Base-by-base conservation (phyloP, 176 grass and related monocot genomes). In the Avena atlantica region DNA sequence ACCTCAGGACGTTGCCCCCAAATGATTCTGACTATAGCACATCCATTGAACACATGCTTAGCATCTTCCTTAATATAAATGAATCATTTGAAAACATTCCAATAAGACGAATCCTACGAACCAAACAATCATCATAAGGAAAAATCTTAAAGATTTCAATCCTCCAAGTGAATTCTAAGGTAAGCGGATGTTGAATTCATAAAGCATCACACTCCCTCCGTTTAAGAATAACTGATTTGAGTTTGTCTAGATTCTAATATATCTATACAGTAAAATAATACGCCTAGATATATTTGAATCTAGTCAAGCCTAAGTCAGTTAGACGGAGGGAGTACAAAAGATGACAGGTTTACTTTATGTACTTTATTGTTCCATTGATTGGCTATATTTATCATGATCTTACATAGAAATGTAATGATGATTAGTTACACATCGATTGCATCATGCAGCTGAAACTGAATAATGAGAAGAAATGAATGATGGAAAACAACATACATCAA, bases 381-480 rank as follows among this genome's bases (percentile, higher is more conserved):
- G 17, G 6, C 17, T 58, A 58, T 58, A 34, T 68, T 36, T 36
- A 36, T 68, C 20, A 79, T 24, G 6, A 44, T 4, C 51, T 36
- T 12, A 78, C 27, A 34, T 0, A 12, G 10, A 34, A 78, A 65
- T 5, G 2, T 74, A 50, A 49, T 29, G 16, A 36, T n/a, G 21
- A 44, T 61, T 74, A n/a, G 83, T 51, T 23, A 51, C 71, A 36
- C 71, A 21, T 50, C 3, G 8, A 85, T 51, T 2, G 42, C 24
- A 37, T 7, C 2, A 34, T 34, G 19, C 83, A 76, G 44, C 27
- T 74, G 68, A 73, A 34, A 70, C 44, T 2, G 71, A 51, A 20
- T 58, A 76, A 64, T 36, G 24, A 52, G 48, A 76, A 52, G 47
- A 52, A 52, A 52, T 27, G 9, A 76, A 76, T 76, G 47, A 27